Evolutionary conservation across 2,329 filamentous ascomycete species (phyloP), one percentile per base, ranked within the genome.

Genomic region (Verticillium zaregamsianum): DNA sequence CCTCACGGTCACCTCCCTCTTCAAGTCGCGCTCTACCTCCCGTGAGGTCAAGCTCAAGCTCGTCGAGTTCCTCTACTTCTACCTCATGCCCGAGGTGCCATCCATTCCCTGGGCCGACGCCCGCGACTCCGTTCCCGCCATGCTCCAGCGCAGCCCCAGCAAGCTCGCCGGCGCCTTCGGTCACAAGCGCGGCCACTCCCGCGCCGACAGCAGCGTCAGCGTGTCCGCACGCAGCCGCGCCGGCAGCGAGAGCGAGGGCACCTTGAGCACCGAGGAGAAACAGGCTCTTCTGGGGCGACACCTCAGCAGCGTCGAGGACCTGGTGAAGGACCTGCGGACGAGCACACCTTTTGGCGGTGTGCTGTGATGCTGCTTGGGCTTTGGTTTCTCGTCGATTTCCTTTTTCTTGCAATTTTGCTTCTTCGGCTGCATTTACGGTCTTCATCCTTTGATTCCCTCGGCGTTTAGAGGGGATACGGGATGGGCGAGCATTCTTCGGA

Each of bases 51-150:
- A 97, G 79, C 86, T 97, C 72, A 95, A 96, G 75, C 86, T 96
- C n/a, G 89, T 97, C 68, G 95, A 98, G 76, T 98, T 98, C 73
- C 80, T 99, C 59, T 98, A 98, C 81, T 98, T 98, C 77, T 99
- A 98, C 76, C 88, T 99, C 68, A 97, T 98, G 90, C 93, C 94
- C 58, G 95, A 99, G 77, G 86, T 86, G 0, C 88, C 83, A 55
- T 79, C 83, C 23, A 82, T 84, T 65, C 82, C 85, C 5, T 77
- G 77, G 64, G 79, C 82, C 64, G 78, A 75, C 23, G 73, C 74
- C 58, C 76, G 75, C 58, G 75, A 76, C 62, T 80, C 79, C 2
- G 71, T 82, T 9, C 79, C 82, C 8, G 79, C 76, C 28, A 80
- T 88, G 70, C 75, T 88, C 64, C 86, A 89, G 74, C 83, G 87